Base-by-base conservation (phyloP, 140 eudicot genomes). In the Erigeron philadelphicus region DNA sequence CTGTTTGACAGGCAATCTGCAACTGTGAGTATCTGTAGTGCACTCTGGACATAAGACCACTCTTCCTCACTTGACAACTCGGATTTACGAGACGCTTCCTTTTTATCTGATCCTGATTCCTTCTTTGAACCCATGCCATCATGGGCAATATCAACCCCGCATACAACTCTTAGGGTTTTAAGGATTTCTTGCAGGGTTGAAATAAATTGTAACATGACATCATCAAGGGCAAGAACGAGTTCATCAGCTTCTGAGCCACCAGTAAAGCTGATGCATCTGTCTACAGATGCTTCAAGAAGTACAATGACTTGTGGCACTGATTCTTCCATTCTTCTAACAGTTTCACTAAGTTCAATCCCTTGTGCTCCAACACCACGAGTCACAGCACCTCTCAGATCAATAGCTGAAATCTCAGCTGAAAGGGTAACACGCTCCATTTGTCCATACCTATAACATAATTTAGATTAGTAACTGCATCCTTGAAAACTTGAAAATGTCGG, bases 281-380 rank as follows among this genome's bases (percentile, higher is more conserved):
- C 98, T 15, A 85, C 95, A 74, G 98, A 89, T 61, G 95, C 95
- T 83, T 93, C 98, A 74, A 93, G 96, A 70, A 89, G 93, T 61
- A 93, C 72, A 68, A 93, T 93, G 66, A 93, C 90, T 74, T 89
- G 96, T 16, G 98, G 96, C 60, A 93, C 84, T n/a, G 98, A 89
- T 74, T 93, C 98, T 72, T 93, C 98, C 98, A 93, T 93, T 79
- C 98, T 89, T 80, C 98, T 78, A 60, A 93, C 98, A 7, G 98
- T 93, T 76, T 93, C 98, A 82, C 98, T 93, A 47, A 93, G 93
- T 65, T 93, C 98, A 31, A 93, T 80, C 42, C 98, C 98, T 75
- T 89, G 96, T 47, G 95, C 86, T 44, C 98, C 98, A 66, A 85
- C 68, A 50, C 95, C 86, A 58, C 93, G 92, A 72, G 87, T 81